phyloP scores from a whole-genome alignment of 768 basidiomycete species.

The Candolleomyces eurysporus region DNA sequence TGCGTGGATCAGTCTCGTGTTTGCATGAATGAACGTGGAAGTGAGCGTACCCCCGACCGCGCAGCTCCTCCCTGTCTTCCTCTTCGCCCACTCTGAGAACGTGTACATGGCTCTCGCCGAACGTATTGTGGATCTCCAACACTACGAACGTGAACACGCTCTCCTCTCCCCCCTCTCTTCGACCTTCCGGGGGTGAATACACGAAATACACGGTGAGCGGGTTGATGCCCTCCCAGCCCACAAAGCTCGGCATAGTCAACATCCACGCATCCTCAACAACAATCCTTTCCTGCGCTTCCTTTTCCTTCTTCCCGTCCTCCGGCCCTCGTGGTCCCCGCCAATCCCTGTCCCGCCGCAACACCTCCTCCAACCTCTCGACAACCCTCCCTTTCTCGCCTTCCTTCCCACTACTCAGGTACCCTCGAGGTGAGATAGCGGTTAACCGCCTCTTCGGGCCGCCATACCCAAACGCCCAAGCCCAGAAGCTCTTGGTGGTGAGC shows the following conservation, averaged over 20 bases:
- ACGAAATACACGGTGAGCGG: constrained; percentile 69
- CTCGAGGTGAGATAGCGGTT: constrained; percentile 42
- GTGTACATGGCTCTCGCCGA: constrained; percentile 66
- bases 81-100: constrained; percentile 44
- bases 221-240: constrained; percentile 70
- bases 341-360: constrained; percentile 24
- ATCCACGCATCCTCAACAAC: constrained; percentile 59
- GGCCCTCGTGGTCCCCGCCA: too few species aligned
- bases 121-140: constrained; percentile 66
- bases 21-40: neutral
- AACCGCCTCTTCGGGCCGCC: constrained; percentile 43
- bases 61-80: constrained; percentile 34
- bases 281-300: neutral
- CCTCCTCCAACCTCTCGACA: constrained; percentile 36
- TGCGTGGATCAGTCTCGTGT: neutral
- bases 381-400: constrained; percentile 24
- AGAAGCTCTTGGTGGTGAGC: neutral
- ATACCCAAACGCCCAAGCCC: constrained; percentile 56
- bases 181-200: constrained; percentile 29
- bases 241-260: constrained; percentile 69
- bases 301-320: constrained; percentile 1
- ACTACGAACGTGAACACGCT: neutral
- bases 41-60: constrained; percentile 29
- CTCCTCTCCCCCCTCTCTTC: neutral
- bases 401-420: constrained; percentile 39